Base-by-base conservation (phyloP, 176 grass and related monocot genomes). In the Musa itinerans region DNA sequence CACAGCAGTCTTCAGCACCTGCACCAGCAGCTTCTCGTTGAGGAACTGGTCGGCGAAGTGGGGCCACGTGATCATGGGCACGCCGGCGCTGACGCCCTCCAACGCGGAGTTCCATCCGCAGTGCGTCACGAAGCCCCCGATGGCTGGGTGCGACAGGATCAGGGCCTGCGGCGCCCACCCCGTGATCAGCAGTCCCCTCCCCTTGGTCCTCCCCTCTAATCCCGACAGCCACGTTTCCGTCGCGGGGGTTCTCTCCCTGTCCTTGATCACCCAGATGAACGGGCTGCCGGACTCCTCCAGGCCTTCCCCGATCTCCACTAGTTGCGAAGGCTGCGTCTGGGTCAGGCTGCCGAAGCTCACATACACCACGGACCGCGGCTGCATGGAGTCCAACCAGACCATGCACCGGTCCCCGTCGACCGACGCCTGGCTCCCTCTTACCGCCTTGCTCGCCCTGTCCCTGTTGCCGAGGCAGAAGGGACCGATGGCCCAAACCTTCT, bases 261-360 rank as follows among this genome's bases (percentile, higher is more conserved):
- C 43, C 34, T 21, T 52, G 17, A 25, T n/a, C 2, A 53, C 48
- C 69, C 69, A 72, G 15, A 72, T 11, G 17, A 72, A 53, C 11
- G 69, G 69, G n/a, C 10, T 34, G 49, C 50, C n/a, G 9, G 69
- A 72, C 19, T 15, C 16, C 50, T 72, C 69, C 49, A 72, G 43
- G 48, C 92, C 92, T 59, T 85, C 63, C 21, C 87, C 86, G 11
- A 96, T 83, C 74, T 96, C 92, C 55, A 85, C 52, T 22, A 96
- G 80, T 70, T 96, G 92, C 25, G 66, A 13, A 55, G 86, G 71
- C 53, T 74, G 20, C 1, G 81, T 85, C 26, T 68, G 53, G 20
- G 76, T 57, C 4, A 96, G 72, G 78, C 89, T 96, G 8, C 89
- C 92, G 34, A 96, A n/a, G n/a, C n/a, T n/a, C n/a, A n/a, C n/a